A percentile compares a stretch with the other conserved stretches of the same genome.
phyloP scores from a whole-genome alignment of 345 rosid genomes.

The Arabidopsis suecica region DNA sequence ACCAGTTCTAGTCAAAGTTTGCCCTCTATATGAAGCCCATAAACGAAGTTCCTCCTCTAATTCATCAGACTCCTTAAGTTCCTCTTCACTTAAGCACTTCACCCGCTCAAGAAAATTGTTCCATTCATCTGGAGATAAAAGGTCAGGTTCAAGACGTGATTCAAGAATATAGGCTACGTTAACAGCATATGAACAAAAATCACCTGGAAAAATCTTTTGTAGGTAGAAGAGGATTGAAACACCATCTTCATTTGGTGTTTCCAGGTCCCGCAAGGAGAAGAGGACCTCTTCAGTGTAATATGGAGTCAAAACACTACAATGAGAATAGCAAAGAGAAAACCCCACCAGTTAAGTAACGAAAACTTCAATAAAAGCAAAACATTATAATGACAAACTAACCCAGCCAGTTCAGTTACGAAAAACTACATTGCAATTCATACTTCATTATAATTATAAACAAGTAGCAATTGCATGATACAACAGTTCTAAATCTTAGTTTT shows the following conservation, averaged over 20 bases:
- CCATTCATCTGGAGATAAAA: conserved; percentile 85
- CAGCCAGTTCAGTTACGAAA: background rate
- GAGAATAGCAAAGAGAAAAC: conserved; percentile 36
- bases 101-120: conserved; percentile 89
- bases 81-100: conserved; percentile 62
- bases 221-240: conserved; percentile 93
- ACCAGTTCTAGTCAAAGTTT: conserved; percentile 99
- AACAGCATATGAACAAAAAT: conserved; percentile 19
- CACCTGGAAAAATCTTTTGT: conserved; percentile 98
- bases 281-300: conserved; percentile 93
- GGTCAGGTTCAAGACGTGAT: conserved; percentile 18
- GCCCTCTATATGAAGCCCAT: conserved; percentile 99
- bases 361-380: conserved; percentile 2
- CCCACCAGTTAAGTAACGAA: conserved; percentile 17
- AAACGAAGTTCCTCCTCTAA: conserved; percentile 80
- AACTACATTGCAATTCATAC: conserved; percentile 13
- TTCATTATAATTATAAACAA: background rate
- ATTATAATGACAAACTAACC: background rate
- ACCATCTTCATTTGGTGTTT: conserved; percentile 91
- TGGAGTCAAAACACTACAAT: conserved; percentile 89
- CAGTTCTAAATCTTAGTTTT: conserved; percentile 6
- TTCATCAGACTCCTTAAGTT: conserved; percentile 61
- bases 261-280: conserved; percentile 77
- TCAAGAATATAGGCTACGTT: conserved; percentile 9
- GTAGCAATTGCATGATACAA: conserved; percentile 30